phyloP scores from a whole-genome alignment of 345 rosid species.

The Rhodamnia argentea region DNA sequence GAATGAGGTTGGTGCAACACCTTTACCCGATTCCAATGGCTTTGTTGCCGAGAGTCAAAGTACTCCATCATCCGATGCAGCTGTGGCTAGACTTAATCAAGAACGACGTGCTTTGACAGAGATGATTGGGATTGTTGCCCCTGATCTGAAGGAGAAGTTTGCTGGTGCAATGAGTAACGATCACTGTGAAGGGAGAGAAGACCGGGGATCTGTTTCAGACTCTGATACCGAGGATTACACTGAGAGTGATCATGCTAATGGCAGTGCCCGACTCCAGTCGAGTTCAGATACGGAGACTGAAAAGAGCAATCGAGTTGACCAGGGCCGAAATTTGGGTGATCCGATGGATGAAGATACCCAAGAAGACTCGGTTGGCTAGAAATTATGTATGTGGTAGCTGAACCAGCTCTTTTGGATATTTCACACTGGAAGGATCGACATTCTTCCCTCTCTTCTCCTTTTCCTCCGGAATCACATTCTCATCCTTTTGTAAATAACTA shows the following conservation, averaged over 20 bases:
- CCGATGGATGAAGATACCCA: slow-evolving; percentile 40
- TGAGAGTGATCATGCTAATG: slow-evolving; percentile 14
- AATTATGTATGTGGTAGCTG: neutral
- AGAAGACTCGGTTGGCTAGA: slow-evolving; percentile 8
- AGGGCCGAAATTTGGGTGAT: slow-evolving; percentile 15
- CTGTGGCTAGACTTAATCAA: slow-evolving; percentile 11
- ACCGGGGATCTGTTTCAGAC: slow-evolving; percentile 26
- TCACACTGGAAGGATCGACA: neutral
- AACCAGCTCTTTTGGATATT: neutral
- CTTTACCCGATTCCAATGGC: slow-evolving; percentile 28
- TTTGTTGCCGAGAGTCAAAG: slow-evolving; percentile 55
- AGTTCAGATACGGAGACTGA: slow-evolving; percentile 32
- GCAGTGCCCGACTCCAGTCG: slow-evolving; percentile 4
- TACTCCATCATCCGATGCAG: slow-evolving; percentile 28
- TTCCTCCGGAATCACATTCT: neutral
- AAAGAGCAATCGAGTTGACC: slow-evolving; percentile 10
- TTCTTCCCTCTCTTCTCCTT: neutral
- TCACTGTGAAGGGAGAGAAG: slow-evolving; percentile 14
- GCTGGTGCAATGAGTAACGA: slow-evolving; percentile 13
- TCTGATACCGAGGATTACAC: slow-evolving; percentile 52
- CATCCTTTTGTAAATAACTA: neutral
- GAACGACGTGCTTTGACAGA: slow-evolving; percentile 41
- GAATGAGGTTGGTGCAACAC: slow-evolving; percentile 20
- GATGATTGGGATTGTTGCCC: slow-evolving; percentile 59
- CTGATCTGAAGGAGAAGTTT: slow-evolving; percentile 48